Evolutionary conservation across 2,329 filamentous ascomycete species (phyloP), one percentile per base, ranked within the genome.

Genomic region (Metarhizium rileyi): DNA sequence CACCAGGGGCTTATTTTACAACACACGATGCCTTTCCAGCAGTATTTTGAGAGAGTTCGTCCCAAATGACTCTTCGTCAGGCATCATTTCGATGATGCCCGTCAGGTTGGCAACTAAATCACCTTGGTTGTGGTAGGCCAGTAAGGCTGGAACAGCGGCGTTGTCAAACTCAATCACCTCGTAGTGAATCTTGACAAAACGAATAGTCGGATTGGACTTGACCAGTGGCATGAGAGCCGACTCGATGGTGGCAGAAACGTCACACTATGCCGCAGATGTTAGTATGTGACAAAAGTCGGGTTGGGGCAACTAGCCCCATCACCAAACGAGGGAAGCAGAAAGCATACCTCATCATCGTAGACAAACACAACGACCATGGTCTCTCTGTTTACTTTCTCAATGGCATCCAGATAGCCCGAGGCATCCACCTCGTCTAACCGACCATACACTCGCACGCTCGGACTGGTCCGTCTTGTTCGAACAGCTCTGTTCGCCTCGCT

Each of bases 91-190:
- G 54, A 94, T 80, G 47, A 97, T 77, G 49, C 91, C 90, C 0
- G 93, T 87, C 47, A 97, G 73, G 60, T 90, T 94, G 55, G 88
- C 87, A 59, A 97, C 90, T 56, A 96, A 82, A 56, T 97, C 90
- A 48, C 90, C 90, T 62, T 84, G 81, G 60, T 84, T 87, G 51
- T 83, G 83, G 72, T 98, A 98, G 10, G 87, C 91, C 45, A 97
- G 74, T 35, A 97, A 74, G 4, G 93, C 89, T 1, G 93, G 93
- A 2, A 95, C 86, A 43, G 85, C 84, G 28, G 90, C 86, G 51
- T 86, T 81, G 64, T 96, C 89, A 74, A 97, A 95, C 65, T 97
- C 90, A 35, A 95, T 94, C 51, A 95, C 90, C 54, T 87, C 83
- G 64, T 89, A 88, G 67, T 95, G 84, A 44, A 97, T 79, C 70